Conservation (phyloP, 768 basidiomycete species). For the Tricholoma bakamatsutake region DNA sequence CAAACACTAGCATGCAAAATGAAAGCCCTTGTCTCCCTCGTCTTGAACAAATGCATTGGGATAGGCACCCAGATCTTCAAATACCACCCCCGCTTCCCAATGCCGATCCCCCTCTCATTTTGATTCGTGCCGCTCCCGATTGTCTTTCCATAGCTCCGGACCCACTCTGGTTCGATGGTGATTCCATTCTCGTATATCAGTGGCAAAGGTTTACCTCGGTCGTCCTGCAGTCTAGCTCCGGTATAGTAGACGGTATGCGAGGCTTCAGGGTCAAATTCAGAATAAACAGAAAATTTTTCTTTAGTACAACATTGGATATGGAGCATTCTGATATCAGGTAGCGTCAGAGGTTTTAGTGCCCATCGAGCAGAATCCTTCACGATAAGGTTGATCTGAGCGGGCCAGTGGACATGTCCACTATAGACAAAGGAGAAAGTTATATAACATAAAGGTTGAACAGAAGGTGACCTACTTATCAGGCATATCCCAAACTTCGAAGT, state of each 20-base stretch:
- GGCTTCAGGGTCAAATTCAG: conserved; percentile 14
- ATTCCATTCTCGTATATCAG: conserved; percentile 15
- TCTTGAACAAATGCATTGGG: conserved; percentile 39
- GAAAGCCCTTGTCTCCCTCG: conserved; percentile 41
- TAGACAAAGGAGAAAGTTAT: too few species aligned
- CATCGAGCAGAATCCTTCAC: conserved; percentile 24
- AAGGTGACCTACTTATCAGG: conserved; percentile 23
- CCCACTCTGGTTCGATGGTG: conserved; percentile 26
- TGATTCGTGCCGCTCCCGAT: conserved; percentile 5
- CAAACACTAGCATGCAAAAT: conserved; percentile 30
- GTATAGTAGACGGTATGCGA: conserved; percentile 8
- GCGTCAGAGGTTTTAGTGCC: conserved; percentile 22
- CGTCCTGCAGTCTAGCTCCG: conserved; percentile 13
- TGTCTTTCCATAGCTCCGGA: conserved; percentile 17
- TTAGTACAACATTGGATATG: conserved; percentile 26
- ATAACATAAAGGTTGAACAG: not conserved
- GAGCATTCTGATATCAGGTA: conserved; percentile 27
- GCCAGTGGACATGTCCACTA: conserved; percentile 22
- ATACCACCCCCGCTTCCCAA: conserved; percentile 28
- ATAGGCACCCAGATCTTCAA: conserved; percentile 42
- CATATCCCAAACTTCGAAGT: conserved; percentile 33
- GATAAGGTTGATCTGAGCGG: conserved; percentile 26
- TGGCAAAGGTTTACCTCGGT: conserved; percentile 8
- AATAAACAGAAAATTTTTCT: conserved; percentile 12
- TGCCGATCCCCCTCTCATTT: not conserved